Conservation (phyloP, 2,329 filamentous ascomycete species). For the Phaeosphaeriaceae sp. region DNA sequence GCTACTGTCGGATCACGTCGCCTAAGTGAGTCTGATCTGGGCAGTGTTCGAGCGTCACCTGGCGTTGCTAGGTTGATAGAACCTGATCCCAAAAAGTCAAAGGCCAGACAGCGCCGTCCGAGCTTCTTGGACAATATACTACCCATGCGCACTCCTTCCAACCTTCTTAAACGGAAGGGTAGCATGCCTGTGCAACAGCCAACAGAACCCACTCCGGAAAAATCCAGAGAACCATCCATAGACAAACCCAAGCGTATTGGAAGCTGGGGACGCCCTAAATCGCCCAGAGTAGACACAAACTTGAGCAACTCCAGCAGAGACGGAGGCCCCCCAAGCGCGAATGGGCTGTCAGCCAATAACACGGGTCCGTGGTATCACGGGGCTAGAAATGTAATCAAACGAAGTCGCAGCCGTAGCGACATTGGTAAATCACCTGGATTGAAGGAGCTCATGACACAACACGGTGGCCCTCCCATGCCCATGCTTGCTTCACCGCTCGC, state of each 20-base stretch:
- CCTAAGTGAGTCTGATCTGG: slow-evolving; percentile 68
- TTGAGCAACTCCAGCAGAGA: slow-evolving; percentile 57
- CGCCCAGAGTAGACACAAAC: slow-evolving; percentile 49
- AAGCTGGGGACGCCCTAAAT: slow-evolving; percentile 52
- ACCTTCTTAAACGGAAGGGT: slow-evolving; percentile 57
- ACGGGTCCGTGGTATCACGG: slow-evolving; percentile 46
- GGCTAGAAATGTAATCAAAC: slow-evolving; percentile 55
- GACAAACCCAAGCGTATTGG: slow-evolving; percentile 50
- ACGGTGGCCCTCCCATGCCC: slow-evolving; percentile 66
- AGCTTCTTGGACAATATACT: slow-evolving; percentile 60
- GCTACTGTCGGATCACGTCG: slow-evolving; percentile 75
- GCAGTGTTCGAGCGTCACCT: slow-evolving; percentile 66
- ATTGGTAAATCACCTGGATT: slow-evolving; percentile 56
- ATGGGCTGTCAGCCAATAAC: slow-evolving; percentile 42
- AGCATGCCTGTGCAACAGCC: slow-evolving; percentile 43
- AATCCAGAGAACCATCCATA: slow-evolving; percentile 38
- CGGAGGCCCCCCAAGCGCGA: slow-evolving; percentile 59
- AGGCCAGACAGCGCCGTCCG: slow-evolving; percentile 56
- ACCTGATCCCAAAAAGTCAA: slow-evolving; percentile 50
- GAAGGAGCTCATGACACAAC: slow-evolving; percentile 61
- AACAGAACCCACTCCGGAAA: slow-evolving; percentile 31
- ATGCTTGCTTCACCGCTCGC: slow-evolving; percentile 58
- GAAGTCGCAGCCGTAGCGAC: slow-evolving; percentile 65
- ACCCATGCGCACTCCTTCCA: slow-evolving; percentile 52
- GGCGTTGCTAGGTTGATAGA: slow-evolving; percentile 67